A percentile compares a stretch with the other conserved stretches of the same genome.
These are phyloP conservation scores for Colletotrichum nymphaeae DNA, from an alignment of 2,329 filamentous ascomycete species.

Conservation along the genomic window DNA sequence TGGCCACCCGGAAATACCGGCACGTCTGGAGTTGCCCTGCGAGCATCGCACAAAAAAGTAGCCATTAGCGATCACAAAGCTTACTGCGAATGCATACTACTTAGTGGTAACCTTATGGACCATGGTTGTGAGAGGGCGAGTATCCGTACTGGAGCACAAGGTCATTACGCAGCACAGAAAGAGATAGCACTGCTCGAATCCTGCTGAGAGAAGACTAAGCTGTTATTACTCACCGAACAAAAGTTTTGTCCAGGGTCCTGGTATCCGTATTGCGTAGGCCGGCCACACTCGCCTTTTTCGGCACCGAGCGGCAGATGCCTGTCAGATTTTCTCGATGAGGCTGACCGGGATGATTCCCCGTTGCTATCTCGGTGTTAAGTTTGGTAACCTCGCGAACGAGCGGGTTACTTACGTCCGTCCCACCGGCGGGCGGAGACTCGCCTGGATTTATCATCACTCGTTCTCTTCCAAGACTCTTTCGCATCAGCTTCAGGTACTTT, in stretches of 20 bases:
- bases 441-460: neutral
- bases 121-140: neutral
- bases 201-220: neutral
- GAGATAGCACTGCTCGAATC: too few relatives aligned
- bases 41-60: neutral
- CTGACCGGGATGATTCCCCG: neutral
- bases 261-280: neutral
- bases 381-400: neutral
- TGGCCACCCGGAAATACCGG: neutral
- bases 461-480: neutral
- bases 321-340: neutral
- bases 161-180: neutral
- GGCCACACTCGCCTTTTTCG: conserved; percentile 1
- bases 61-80: neutral
- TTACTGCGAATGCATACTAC: neutral
- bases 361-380: neutral
- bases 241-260: neutral
- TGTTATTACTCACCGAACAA: conserved; percentile 28
- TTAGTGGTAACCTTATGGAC: neutral
- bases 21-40: neutral
- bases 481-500: neutral
- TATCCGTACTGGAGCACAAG: neutral
- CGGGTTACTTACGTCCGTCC: neutral
- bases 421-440: neutral
- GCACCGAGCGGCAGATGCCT: neutral